Evolutionary conservation across 2,329 filamentous ascomycete genomes (phyloP).

Genomic region (Zasmidium cellare): DNA sequence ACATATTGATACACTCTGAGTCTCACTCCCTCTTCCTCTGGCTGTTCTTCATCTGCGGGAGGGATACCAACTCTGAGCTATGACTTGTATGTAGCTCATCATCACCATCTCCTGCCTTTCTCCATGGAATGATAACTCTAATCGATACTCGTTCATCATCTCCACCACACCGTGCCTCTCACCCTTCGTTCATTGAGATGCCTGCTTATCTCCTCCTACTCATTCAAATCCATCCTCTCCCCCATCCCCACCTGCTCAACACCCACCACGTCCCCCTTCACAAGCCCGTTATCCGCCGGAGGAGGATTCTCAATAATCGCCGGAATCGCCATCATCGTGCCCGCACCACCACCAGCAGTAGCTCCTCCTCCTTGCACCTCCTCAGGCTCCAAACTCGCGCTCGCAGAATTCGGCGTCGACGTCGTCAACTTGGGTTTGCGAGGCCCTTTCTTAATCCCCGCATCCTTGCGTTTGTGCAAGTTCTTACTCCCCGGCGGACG

Average conservation of each 20-base stretch:
- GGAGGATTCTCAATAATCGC: constrained; percentile 3
- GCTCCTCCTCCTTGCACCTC: neutral
- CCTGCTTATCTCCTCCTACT: too few species aligned
- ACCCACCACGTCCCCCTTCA: neutral
- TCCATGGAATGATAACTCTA: too few species aligned
- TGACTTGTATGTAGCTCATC: too few species aligned
- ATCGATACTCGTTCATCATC: too few species aligned
- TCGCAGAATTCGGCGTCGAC: neutral
- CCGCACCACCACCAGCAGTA: neutral
- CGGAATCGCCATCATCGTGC: neutral
- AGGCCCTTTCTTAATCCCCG: constrained; percentile 52
- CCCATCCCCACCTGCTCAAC: neutral
- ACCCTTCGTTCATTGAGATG: too few species aligned
- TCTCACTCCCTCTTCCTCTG: too few species aligned
- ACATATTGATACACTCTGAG: too few species aligned
- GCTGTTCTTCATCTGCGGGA: too few species aligned
- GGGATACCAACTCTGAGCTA: too few species aligned
- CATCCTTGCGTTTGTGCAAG: constrained; percentile 45
- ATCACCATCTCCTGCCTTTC: too few species aligned
- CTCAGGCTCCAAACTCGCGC: neutral
- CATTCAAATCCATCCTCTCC: constrained; percentile 1
- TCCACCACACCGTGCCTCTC: too few species aligned
- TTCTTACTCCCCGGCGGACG: constrained; percentile 50
- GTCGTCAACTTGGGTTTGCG: constrained; percentile 28
- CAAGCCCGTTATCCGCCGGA: neutral